Base-by-base conservation (phyloP, 768 basidiomycete genomes). In the Auriscalpium vulgare region DNA sequence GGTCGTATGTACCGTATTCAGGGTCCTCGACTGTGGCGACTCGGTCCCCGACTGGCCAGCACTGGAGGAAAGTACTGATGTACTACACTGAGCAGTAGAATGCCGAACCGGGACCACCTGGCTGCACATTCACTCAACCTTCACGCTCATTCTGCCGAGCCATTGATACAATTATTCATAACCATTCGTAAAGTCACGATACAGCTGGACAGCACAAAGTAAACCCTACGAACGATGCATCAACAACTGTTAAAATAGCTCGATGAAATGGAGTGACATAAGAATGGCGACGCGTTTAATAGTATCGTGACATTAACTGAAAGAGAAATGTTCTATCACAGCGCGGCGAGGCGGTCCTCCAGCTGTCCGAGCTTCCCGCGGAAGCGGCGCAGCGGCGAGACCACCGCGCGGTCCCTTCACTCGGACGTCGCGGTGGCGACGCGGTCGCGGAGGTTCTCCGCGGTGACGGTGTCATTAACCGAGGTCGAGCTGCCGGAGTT, bases 391-490 rank as follows among this genome's bases (percentile, higher is more conserved):
- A 29, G n/a, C 36, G 16, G n/a, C 38, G 16, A 16, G 37, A 29
- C 11, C 8, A 11, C 47, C n/a, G 2, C 14, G 14, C 37, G 36
- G 7, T 4, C 40, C 40, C 40, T 40, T 71, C 61, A 73, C 36
- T 75, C 71, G 37, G 72, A 68, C 23, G 43, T 53, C n/a, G 74
- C 74, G 5, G 69, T 71, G 47, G 74, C 70, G 48, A 77, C 73
- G 49, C 73, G 74, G 50, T 75, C 71, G 47, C 78, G 77, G 58
- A 79, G 64, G n/a, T 63, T 71, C 49, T 80, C 76, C 3, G 76
- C 74, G 11, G 76, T 75, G 53, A 80, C 75, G 35, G 80, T 82
- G 58, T 82, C 77, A 56, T 79, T 78, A 34, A 76, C 73, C 40
- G 78, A 72, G 11, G 74, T 71, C 40, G 75, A 73, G 53, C 75